These are phyloP conservation scores for Verticillium albo-atrum DNA, from an alignment of 2,329 filamentous ascomycete genomes.

Conservation along the genomic window DNA sequence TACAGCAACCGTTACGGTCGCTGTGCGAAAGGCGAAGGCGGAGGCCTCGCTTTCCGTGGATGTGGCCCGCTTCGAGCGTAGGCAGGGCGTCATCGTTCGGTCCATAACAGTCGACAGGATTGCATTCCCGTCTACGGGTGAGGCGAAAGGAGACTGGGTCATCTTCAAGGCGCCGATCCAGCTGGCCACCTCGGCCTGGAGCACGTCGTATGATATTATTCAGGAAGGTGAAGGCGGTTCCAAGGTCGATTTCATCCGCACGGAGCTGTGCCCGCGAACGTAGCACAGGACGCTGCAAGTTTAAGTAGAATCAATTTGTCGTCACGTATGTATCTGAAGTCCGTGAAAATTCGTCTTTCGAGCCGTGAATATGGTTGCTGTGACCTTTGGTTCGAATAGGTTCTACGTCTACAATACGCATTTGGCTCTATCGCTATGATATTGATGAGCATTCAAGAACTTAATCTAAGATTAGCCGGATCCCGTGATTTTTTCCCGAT, in stretches of 20 bases:
- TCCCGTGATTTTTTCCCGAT: no score
- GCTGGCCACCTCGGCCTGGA: constrained; percentile 9
- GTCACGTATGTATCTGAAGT: no score
- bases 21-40: constrained; percentile 7
- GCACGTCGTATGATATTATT: constrained; percentile 11
- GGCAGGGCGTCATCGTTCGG: constrained; percentile 6
- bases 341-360: no score
- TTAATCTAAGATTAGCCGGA: no score
- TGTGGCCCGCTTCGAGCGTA: constrained; percentile 8
- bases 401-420: no score
- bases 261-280: constrained; percentile 5
- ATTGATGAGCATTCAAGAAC: no score
- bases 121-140: constrained; percentile 2
- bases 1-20: constrained; percentile 7
- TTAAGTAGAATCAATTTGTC: not conserved
- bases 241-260: constrained; percentile 10
- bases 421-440: no score
- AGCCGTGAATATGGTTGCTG: no score
- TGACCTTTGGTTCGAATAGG: no score
- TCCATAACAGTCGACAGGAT: constrained; percentile 6
- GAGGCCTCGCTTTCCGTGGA: constrained; percentile 4
- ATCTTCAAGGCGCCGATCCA: constrained; percentile 4
- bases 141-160: constrained; percentile 4
- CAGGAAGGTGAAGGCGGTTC: constrained; percentile 4
- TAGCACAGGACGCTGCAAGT: not conserved